Conservation (phyloP, 1,284 basidiomycete genomes). For the Pseudozyma thailandica region DNA sequence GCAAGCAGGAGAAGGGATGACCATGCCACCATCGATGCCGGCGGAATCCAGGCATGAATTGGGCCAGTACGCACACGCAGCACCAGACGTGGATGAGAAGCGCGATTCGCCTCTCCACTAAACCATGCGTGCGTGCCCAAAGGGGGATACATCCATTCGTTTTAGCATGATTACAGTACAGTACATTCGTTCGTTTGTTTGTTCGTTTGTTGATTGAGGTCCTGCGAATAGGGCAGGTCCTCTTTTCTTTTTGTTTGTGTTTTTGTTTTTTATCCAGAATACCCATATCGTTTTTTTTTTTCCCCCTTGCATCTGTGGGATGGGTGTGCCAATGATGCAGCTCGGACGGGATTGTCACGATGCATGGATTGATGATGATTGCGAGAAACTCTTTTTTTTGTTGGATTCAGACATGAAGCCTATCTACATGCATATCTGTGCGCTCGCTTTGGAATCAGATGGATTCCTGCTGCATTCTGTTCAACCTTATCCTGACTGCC, state of each 20-base stretch:
- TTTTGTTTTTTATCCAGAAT: not conserved
- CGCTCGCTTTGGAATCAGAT: not conserved
- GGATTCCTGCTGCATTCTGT: slow-evolving; percentile 9
- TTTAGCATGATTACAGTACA: not conserved
- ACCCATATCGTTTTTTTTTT: not conserved
- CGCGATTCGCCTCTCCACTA: too few species aligned
- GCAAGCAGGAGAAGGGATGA: too few species aligned
- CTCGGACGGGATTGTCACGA: too few species aligned
- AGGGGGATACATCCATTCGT: not conserved
- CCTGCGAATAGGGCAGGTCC: not conserved
- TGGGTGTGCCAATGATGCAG: too few species aligned
- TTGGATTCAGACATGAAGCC: too few species aligned
- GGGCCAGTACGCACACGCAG: too few species aligned
- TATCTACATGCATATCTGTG: not conserved
- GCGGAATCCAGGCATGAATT: too few species aligned
- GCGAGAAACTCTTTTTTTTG: too few species aligned
- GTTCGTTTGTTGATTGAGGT: not conserved
- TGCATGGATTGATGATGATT: too few species aligned
- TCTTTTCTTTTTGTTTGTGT: not conserved
- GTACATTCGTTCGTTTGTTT: not conserved
- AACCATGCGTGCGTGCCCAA: too few species aligned
- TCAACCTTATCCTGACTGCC: slow-evolving; percentile 68
- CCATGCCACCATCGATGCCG: too few species aligned
- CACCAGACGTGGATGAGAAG: too few species aligned
- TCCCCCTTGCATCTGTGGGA: not conserved